Evolutionary conservation across 352 stramenopile genomes (phyloP).

Genomic region (Pythium brassicae): DNA sequence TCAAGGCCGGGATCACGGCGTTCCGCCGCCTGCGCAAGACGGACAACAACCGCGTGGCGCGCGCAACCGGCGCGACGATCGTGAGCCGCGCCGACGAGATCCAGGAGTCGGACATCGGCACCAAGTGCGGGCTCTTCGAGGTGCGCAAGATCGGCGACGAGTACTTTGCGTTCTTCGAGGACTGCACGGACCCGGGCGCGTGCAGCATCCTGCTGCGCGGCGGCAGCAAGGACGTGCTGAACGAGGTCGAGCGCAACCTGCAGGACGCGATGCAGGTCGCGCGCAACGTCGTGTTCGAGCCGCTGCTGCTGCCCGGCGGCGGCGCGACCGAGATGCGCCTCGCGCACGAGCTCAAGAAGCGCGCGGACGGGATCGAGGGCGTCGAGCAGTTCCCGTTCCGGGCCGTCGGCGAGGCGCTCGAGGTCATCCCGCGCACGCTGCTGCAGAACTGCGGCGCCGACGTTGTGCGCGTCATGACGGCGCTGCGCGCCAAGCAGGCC

Average conservation of each 20-base stretch:
- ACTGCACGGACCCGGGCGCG: conserved; percentile 97
- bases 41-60: conserved; percentile 99
- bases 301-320: conserved; percentile 92
- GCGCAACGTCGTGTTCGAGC: conserved; percentile 98
- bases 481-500: conserved; percentile 92
- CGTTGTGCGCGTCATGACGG: conserved; percentile 97
- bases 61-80: conserved; percentile 97
- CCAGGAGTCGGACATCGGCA: conserved; percentile 98
- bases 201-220: conserved; percentile 98
- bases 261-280: conserved; percentile 99
- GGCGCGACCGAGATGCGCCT: conserved; percentile 99
- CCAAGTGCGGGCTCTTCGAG: conserved; percentile 98
- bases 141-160: conserved; percentile 90
- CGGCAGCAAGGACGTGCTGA: conserved; percentile 99
- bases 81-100: conserved; percentile 98
- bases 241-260: conserved; percentile 99
- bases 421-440: conserved; percentile 99
- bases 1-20: conserved; percentile 98
- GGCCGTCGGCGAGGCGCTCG: conserved; percentile 96
- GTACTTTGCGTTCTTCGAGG: conserved; percentile 99
- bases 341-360: conserved; percentile 92
- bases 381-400: conserved; percentile 97
- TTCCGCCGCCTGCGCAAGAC: conserved; percentile 99
- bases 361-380: conserved; percentile 89
- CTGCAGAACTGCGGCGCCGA: conserved; percentile 99